Percentiles rank a stretch among this genome's conserved stretches.
phyloP scores from a whole-genome alignment of 2,329 filamentous ascomycete genomes.

The Penicillium janthinellum region DNA sequence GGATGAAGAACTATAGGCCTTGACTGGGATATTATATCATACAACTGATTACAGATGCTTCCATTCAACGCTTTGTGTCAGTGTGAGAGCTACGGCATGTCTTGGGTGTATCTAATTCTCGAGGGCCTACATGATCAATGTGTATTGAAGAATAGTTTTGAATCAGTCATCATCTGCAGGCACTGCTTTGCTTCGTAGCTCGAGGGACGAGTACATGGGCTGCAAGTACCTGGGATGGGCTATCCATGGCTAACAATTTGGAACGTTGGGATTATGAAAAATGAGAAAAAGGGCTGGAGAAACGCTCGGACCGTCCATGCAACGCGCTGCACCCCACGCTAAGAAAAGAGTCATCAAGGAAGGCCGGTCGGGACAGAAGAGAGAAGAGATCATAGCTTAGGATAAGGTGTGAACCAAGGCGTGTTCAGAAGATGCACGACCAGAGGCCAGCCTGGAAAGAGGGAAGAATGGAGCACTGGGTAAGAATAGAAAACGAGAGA shows the following conservation, averaged over 20 bases:
- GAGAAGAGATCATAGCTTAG: neutral
- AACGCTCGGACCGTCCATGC: conserved; percentile 25
- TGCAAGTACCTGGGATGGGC: neutral
- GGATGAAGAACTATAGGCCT: conserved; percentile 15
- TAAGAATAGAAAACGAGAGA: neutral
- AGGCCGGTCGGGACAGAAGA: neutral
- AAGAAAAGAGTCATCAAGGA: conserved; percentile 21
- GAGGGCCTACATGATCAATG: no score
- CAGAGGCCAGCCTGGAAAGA: neutral
- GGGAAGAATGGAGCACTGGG: neutral
- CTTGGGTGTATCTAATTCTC: neutral
- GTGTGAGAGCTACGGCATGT: no score
- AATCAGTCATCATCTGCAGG: neutral
- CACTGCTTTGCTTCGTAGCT: neutral
- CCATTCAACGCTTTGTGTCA: no score
- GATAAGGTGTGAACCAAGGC: neutral
- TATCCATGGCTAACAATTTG: conserved; percentile 21
- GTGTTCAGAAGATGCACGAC: neutral
- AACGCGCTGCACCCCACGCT: conserved; percentile 26
- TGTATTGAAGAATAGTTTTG: neutral
- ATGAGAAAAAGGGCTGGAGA: conserved; percentile 9
- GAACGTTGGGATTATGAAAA: neutral
- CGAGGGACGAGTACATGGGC: neutral
- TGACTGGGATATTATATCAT: no score
- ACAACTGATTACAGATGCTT: no score